Evolutionary conservation across 768 basidiomycete genomes (phyloP).

Genomic region (Pholiota conissans): DNA sequence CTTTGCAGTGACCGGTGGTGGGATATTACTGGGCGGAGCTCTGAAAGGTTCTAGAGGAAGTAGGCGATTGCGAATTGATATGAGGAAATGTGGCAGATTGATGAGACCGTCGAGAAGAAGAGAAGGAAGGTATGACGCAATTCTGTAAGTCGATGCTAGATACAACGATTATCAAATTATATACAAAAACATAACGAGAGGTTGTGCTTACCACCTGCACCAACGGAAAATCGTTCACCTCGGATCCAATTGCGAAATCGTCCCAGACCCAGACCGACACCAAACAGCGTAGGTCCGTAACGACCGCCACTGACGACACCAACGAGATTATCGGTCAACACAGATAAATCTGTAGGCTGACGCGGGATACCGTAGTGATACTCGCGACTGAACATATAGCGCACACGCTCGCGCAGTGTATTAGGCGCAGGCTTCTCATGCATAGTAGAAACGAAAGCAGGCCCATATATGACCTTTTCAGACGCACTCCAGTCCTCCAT

Average conservation of each 20-base stretch:
- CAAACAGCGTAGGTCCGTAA: conserved; percentile 40
- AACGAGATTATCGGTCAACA: conserved; percentile 60
- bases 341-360: conserved; percentile 53
- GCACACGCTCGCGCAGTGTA: conserved; percentile 25
- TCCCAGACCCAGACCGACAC: conserved; percentile 46
- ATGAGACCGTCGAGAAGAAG: conserved; percentile 64
- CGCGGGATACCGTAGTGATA: conserved; percentile 43
- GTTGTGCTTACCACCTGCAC: conserved; percentile 68
- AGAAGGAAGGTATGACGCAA: conserved; percentile 71
- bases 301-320: conserved; percentile 60
- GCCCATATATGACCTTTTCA: conserved; percentile 71
- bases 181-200: not conserved
- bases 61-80: conserved; percentile 62
- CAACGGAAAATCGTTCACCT: conserved; percentile 71
- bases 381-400: conserved; percentile 36
- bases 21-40: conserved; percentile 30
- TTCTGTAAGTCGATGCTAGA: conserved; percentile 66
- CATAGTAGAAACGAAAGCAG: conserved; percentile 58
- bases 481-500: conserved; percentile 76
- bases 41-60: conserved; percentile 50
- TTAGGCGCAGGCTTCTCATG: conserved; percentile 28
- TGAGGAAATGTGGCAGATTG: conserved; percentile 63
- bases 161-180: conserved; percentile 10
- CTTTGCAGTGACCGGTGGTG: conserved; percentile 22
- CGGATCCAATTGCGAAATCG: conserved; percentile 55